A percentile compares a stretch with the other conserved stretches of the same genome.
phyloP scores from a whole-genome alignment of 1,284 basidiomycete species.

The Sanguinoderma infundibulare region DNA sequence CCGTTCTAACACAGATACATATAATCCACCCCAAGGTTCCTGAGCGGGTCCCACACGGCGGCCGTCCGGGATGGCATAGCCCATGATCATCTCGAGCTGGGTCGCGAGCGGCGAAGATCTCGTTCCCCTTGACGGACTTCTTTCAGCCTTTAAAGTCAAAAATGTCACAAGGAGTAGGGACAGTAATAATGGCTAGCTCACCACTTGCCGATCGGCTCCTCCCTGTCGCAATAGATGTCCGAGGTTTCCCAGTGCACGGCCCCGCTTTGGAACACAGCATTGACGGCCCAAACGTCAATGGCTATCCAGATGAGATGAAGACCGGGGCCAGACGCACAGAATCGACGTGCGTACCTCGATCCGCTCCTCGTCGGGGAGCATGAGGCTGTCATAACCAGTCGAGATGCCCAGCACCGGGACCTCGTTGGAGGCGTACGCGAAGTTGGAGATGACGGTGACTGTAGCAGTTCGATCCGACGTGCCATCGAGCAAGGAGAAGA shows the following conservation, averaged over 20 bases:
- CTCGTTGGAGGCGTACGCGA: no score
- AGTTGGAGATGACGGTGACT: no score
- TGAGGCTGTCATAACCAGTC: background rate
- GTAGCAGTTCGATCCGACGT: no score
- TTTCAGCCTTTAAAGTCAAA: slow-evolving; percentile 40
- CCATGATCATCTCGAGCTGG: slow-evolving; percentile 41
- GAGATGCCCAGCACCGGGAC: slow-evolving; percentile 37
- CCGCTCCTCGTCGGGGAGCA: background rate
- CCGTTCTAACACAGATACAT: slow-evolving; percentile 49
- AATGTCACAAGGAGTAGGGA: background rate
- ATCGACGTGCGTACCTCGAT: slow-evolving; percentile 17
- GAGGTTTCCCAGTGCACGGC: slow-evolving; percentile 37
- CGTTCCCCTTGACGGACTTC: slow-evolving; percentile 8
- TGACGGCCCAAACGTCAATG: slow-evolving; percentile 28
- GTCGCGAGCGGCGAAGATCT: slow-evolving; percentile 52
- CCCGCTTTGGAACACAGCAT: slow-evolving; percentile 25
- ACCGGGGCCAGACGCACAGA: background rate
- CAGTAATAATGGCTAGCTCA: slow-evolving; percentile 1
- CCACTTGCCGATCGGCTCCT: slow-evolving; percentile 38
- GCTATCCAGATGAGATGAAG: background rate
- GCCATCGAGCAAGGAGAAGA: no score
- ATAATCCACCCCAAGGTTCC: slow-evolving; percentile 39
- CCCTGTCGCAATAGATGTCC: slow-evolving; percentile 35
- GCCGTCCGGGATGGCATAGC: background rate
- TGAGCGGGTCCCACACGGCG: slow-evolving; percentile 35